Percentiles rank a stretch among this genome's conserved stretches.
These are phyloP conservation scores for Akanthomyces lecanii DNA, from an alignment of 2,329 filamentous ascomycete species.

Conservation along the genomic window DNA sequence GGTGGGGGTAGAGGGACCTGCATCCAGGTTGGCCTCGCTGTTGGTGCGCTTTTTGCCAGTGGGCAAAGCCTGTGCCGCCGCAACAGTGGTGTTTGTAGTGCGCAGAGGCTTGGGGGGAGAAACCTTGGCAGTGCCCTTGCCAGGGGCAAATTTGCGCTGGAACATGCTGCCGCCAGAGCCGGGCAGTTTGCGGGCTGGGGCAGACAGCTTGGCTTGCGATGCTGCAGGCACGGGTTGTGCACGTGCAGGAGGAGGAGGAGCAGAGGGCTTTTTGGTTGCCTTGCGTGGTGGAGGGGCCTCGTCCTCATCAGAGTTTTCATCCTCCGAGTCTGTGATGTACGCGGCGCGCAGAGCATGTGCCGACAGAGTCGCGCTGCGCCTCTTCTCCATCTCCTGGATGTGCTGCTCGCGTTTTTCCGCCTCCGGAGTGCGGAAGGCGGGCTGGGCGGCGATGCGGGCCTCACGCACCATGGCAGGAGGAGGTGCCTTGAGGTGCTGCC, in stretches of 20 bases:
- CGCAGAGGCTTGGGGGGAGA: background rate
- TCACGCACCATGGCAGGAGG: slow-evolving; percentile 53
- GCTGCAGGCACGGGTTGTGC: background rate
- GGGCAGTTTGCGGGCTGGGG: background rate
- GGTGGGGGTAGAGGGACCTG: slow-evolving; percentile 23
- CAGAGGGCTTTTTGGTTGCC: background rate
- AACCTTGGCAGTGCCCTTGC: background rate
- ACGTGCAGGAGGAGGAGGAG: background rate
- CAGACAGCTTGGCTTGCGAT: slow-evolving; percentile 3
- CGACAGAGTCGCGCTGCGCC: slow-evolving; percentile 23
- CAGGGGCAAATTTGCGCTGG: slow-evolving; percentile 15
- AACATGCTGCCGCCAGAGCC: slow-evolving; percentile 11
- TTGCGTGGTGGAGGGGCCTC: background rate
- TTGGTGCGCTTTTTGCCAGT: slow-evolving; percentile 18
- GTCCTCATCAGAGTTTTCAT: slow-evolving; percentile 28
- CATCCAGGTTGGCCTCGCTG: background rate
- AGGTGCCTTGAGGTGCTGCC: slow-evolving; percentile 38
- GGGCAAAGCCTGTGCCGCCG: slow-evolving; percentile 10
- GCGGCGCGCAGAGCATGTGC: slow-evolving; percentile 35
- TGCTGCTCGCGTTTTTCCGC: slow-evolving; percentile 21
- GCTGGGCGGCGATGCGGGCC: slow-evolving; percentile 42
- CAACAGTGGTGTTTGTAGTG: slow-evolving; percentile 19
- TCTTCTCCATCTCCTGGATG: slow-evolving; percentile 23
- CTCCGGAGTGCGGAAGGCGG: slow-evolving; percentile 26
- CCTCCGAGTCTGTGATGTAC: slow-evolving; percentile 41